Percentiles rank a stretch among this genome's conserved stretches.
These are phyloP conservation scores for Penstemon davidsonii DNA, from an alignment of 257 asterid genomes.

Conservation along the genomic window DNA sequence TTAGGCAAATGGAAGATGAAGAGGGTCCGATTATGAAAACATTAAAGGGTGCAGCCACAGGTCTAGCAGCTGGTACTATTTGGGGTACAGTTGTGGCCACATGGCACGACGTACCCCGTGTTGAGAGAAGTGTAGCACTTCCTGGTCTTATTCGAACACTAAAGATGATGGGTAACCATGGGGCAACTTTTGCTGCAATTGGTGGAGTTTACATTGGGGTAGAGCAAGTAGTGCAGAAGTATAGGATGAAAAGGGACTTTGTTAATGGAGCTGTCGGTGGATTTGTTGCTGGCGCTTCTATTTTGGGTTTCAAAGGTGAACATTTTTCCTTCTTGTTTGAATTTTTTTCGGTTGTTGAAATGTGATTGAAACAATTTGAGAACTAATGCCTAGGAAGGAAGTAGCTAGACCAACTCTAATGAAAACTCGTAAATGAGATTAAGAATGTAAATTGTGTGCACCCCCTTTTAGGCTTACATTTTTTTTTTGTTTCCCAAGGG, in stretches of 20 bases:
- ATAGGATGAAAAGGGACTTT: constrained; percentile 85
- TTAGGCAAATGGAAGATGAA: constrained; percentile 80
- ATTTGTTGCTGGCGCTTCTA: constrained; percentile 85
- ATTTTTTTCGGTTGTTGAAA: too few species aligned
- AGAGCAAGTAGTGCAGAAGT: constrained; percentile 74
- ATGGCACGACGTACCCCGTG: constrained; percentile 98
- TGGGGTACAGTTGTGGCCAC: constrained; percentile 94
- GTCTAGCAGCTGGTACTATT: constrained; percentile 80
- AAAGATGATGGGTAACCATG: constrained; percentile 92
- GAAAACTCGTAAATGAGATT: too few species aligned
- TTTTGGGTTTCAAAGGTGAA: constrained; percentile 86
- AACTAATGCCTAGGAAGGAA: too few species aligned
- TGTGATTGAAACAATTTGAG: too few species aligned
- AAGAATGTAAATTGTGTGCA: too few species aligned
- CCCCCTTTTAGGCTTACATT: too few species aligned
- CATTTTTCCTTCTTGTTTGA: constrained; percentile 7
- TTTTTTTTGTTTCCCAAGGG: too few species aligned
- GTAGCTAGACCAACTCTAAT: too few species aligned
- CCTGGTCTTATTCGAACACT: constrained; percentile 90
- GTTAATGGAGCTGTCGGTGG: constrained; percentile 97
- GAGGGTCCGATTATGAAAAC: constrained; percentile 60
- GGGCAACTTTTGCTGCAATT: constrained; percentile 87
- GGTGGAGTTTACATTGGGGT: constrained; percentile 93
- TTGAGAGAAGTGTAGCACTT: constrained; percentile 89
- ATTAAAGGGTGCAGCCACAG: constrained; percentile 75